Percentiles rank a stretch among this genome's conserved stretches.
phyloP scores from a whole-genome alignment of 805 yeast species.

The Deakozyma indianensis region DNA sequence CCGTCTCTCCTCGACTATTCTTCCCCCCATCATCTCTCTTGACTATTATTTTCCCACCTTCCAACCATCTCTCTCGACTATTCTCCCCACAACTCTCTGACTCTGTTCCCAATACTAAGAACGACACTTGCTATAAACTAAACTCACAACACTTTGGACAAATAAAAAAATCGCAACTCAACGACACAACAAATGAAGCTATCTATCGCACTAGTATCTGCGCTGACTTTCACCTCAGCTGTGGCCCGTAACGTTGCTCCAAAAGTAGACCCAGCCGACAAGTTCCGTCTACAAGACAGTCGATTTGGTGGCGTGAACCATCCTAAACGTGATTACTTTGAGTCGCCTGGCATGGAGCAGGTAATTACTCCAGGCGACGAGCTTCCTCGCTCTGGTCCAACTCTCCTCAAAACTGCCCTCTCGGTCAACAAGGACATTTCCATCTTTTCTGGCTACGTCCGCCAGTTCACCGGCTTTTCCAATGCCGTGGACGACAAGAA shows the following conservation, averaged over 20 bases:
- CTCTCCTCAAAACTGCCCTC: slow-evolving; percentile 25
- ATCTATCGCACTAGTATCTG: background rate
- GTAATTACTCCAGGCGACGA: slow-evolving; percentile 8
- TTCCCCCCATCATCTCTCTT: too few species aligned
- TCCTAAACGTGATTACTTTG: background rate
- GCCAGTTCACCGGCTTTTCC: slow-evolving; percentile 42
- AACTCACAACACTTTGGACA: background rate
- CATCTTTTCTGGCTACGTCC: slow-evolving; percentile 54
- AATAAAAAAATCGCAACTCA: too few species aligned
- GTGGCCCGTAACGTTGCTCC: background rate
- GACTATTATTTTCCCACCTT: too few species aligned
- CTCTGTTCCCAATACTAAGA: too few species aligned
- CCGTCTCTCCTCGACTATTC: too few species aligned
- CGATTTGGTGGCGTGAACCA: background rate
- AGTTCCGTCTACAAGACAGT: background rate
- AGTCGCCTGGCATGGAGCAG: background rate
- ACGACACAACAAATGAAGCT: too few species aligned
- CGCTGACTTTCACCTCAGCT: background rate
- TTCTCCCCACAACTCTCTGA: too few species aligned
- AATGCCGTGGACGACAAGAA: slow-evolving; percentile 31
- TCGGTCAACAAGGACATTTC: slow-evolving; percentile 31
- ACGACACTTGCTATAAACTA: too few species aligned
- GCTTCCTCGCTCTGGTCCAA: slow-evolving; percentile 19
- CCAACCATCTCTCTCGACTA: too few species aligned
- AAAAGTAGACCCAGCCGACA: background rate